These are phyloP conservation scores for Grosmannia serpens DNA, from an alignment of 2,329 filamentous ascomycete genomes.

Conservation along the genomic window DNA sequence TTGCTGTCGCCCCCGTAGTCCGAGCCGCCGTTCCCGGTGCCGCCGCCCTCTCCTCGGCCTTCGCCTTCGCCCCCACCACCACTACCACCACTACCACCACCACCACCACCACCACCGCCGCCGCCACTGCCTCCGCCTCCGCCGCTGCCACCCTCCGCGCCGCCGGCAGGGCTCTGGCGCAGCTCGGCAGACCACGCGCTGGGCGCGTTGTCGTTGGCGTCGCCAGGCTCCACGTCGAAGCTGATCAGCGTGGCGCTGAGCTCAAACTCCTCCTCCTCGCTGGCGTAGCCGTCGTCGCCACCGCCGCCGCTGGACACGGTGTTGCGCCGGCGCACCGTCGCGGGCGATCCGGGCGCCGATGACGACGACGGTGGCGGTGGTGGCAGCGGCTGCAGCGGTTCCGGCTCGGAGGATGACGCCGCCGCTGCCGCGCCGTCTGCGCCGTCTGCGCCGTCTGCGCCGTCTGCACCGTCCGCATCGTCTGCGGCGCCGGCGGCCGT, in stretches of 20 bases:
- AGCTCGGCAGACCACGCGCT: constrained; percentile 49
- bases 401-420: background rate
- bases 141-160: background rate
- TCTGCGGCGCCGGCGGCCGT: background rate
- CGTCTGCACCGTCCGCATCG: background rate
- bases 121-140: background rate
- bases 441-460: background rate
- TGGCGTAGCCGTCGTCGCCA: constrained; percentile 38
- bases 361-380: background rate
- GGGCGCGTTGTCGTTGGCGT: constrained; percentile 36
- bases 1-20: background rate
- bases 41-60: background rate
- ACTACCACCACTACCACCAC: background rate
- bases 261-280: constrained; percentile 40
- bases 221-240: constrained; percentile 48
- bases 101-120: too few relatives aligned
- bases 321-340: constrained; percentile 19
- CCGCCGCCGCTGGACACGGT: constrained; percentile 25
- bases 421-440: too few relatives aligned
- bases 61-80: background rate
- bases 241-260: constrained; percentile 47
- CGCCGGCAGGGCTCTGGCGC: constrained; percentile 29
- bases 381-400: background rate
- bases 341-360: background rate
- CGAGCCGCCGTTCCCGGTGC: background rate